Percentiles rank a stretch among this genome's conserved stretches.
phyloP scores from a whole-genome alignment of 495 filamentous ascomycete species.

The Penicillium turbatum region DNA sequence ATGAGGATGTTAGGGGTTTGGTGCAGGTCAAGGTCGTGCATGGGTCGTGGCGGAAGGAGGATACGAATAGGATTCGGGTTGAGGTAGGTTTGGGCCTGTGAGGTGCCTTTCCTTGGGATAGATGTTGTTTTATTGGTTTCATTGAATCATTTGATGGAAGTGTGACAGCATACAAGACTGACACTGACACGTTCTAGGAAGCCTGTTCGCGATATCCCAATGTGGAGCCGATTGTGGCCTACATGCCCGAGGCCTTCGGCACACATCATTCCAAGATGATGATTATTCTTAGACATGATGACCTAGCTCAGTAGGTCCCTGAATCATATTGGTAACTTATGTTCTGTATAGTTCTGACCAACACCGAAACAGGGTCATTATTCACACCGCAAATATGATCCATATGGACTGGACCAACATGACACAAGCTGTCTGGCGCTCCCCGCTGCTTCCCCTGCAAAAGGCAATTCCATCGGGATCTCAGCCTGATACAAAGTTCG shows the following conservation, averaged over 20 bases:
- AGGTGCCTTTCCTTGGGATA: background rate
- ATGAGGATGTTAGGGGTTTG: constrained; percentile 59
- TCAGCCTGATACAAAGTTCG: constrained; percentile 29
- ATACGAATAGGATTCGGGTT: constrained; percentile 53
- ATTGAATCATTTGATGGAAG: background rate
- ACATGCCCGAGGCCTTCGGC: constrained; percentile 81
- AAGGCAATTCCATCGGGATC: constrained; percentile 10
- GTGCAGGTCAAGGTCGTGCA: constrained; percentile 76
- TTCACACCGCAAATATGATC: constrained; percentile 91
- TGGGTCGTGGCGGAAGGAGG: constrained; percentile 81
- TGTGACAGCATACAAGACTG: constrained; percentile 2
- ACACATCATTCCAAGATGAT: constrained; percentile 91
- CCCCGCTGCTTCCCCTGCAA: constrained; percentile 61
- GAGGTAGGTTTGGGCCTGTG: constrained; percentile 46
- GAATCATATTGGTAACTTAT: background rate
- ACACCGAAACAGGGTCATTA: constrained; percentile 61
- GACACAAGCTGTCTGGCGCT: constrained; percentile 80
- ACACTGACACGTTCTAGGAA: constrained; percentile 41
- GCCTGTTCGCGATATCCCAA: constrained; percentile 60
- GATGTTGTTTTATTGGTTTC: background rate
- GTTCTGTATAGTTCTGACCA: background rate
- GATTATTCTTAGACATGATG: constrained; percentile 71
- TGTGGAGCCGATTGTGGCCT: constrained; percentile 66
- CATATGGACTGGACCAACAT: constrained; percentile 80
- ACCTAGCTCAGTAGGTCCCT: constrained; percentile 57